Evolutionary conservation across 2,329 filamentous ascomycete genomes (phyloP).

Genomic region (Pseudovirgaria hyperparasitica): DNA sequence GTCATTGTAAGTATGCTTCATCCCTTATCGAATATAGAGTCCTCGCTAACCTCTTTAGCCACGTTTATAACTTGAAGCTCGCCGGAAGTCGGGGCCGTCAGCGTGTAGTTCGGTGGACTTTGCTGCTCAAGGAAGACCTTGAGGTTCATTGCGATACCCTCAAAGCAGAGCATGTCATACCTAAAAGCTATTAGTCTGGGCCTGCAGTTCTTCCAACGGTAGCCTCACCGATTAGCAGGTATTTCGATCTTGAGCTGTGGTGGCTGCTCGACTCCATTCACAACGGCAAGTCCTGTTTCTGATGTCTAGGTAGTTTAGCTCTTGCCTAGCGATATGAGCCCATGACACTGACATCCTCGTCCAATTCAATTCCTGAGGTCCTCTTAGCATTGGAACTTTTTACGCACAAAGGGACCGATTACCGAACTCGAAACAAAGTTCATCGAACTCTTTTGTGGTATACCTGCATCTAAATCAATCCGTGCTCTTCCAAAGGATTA

Average conservation of each 20-base stretch:
- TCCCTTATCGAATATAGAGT: not conserved
- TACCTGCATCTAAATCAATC: slow-evolving; percentile 41
- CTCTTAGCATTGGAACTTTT: slow-evolving; percentile 1
- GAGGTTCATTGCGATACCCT: slow-evolving; percentile 89
- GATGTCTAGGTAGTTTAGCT: slow-evolving; percentile 43
- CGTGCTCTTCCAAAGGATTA: slow-evolving; percentile 2
- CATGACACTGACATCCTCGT: slow-evolving; percentile 56
- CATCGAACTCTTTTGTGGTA: slow-evolving; percentile 90
- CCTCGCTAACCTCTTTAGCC: slow-evolving; percentile 43
- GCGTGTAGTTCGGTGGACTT: slow-evolving; percentile 64
- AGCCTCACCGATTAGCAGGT: slow-evolving; percentile 75
- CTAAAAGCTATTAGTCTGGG: slow-evolving; percentile 16
- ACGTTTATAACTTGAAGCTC: slow-evolving; percentile 73
- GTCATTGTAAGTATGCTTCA: slow-evolving; percentile 8
- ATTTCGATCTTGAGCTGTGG: slow-evolving; percentile 97
- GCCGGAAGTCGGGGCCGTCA: slow-evolving; percentile 59
- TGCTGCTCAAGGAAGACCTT: slow-evolving; percentile 81
- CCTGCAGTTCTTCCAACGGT: not conserved
- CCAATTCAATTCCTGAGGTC: slow-evolving; percentile 64
- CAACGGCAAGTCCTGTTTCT: slow-evolving; percentile 56
- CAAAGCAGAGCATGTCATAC: slow-evolving; percentile 91
- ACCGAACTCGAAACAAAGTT: slow-evolving; percentile 97
- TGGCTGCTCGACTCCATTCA: slow-evolving; percentile 70
- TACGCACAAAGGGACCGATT: slow-evolving; percentile 16
- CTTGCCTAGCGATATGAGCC: slow-evolving; percentile 13